Evolutionary conservation across 495 filamentous ascomycete genomes (phyloP), one percentile per base, ranked within the genome.

Genomic region (Aspergillus ostianus): DNA sequence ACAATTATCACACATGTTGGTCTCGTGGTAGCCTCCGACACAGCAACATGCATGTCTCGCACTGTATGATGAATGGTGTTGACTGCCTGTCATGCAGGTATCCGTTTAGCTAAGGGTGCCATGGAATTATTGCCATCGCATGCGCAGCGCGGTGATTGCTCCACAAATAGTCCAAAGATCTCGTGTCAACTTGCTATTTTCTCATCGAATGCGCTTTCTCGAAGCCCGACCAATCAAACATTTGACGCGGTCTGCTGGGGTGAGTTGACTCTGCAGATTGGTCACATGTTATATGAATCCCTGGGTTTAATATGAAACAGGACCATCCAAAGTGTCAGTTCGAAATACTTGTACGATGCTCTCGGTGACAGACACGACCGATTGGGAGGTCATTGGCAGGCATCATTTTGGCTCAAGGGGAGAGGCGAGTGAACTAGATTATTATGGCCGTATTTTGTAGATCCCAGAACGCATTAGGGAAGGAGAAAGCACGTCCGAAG

Each of bases 261-360:
- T 19, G 32, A 36, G 36, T 21, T 56, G 54, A 32, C 53, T 29
- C 46, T 20, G 49, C 47, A 13, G 41, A 61, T 62, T 61, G 61
- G 58, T 58, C 58, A 58, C 58, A 62, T 64, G 60, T 54, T 27
- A 46, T 30, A 52, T 21, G 46, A 4, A 53, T 45, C 51, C 57
- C 47, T 57, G 52, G 26, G 27, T 46, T 58, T 49, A 47, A 53
- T 64, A 55, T 65, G 63, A 62, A 66, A 64, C 63, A 55, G 53
- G 47, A 50, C 51, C 56, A 48, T 47, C 56, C 21, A 57, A 23
- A 55, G 47, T 32, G 17, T 26, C 30, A 49, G 20, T 49, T 53
- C 12, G 23, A 46, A 50, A 41, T 26, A 20, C 41, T 46, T 47
- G 60, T 55, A 58, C 46, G 32, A 51, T 55, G 54, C 58, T 58